Evolutionary conservation across 2,329 filamentous ascomycete species (phyloP).

Genomic region (Paracoccidioides brasiliensis): DNA sequence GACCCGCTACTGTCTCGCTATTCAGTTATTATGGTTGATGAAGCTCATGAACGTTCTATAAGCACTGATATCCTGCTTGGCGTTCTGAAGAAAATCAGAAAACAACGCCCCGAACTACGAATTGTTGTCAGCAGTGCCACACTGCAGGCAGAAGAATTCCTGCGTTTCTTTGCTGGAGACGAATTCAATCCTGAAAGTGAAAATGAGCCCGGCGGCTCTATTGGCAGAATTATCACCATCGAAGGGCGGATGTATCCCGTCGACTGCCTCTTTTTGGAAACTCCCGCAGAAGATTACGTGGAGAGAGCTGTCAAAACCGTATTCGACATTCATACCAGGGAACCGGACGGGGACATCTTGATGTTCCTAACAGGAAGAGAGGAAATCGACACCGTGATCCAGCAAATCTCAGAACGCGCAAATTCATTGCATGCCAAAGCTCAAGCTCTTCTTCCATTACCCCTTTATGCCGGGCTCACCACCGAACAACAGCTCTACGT

Average conservation of each 20-base stretch:
- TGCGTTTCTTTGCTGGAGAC: constrained; percentile 57
- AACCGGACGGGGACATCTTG: constrained; percentile 73
- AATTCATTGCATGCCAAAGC: constrained; percentile 47
- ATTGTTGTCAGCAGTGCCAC: constrained; percentile 92
- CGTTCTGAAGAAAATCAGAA: constrained; percentile 78
- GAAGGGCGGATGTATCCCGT: constrained; percentile 84
- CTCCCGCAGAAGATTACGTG: constrained; percentile 73
- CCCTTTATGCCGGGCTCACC: constrained; percentile 77
- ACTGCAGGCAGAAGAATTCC: constrained; percentile 74
- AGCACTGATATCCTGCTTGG: constrained; percentile 86
- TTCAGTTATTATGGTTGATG: constrained; percentile 94
- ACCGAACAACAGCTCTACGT: constrained; percentile 92
- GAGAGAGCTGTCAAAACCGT: constrained; percentile 71
- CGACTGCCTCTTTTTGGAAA: constrained; percentile 67
- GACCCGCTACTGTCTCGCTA: constrained; percentile 85
- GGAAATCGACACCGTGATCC: constrained; percentile 75
- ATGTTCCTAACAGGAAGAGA: constrained; percentile 87
- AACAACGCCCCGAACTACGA: constrained; percentile 64
- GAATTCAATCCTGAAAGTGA: constrained; percentile 22
- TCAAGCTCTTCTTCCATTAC: constrained; percentile 54
- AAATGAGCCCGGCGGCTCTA: constrained; percentile 27
- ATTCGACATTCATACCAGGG: constrained; percentile 72
- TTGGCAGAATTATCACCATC: constrained; percentile 61
- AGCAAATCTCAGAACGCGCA: constrained; percentile 62
- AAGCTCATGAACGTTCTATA: constrained; percentile 86